Evolutionary conservation across 116 monocot species (phyloP).

Genomic region (Papilionanthe hybrid): DNA sequence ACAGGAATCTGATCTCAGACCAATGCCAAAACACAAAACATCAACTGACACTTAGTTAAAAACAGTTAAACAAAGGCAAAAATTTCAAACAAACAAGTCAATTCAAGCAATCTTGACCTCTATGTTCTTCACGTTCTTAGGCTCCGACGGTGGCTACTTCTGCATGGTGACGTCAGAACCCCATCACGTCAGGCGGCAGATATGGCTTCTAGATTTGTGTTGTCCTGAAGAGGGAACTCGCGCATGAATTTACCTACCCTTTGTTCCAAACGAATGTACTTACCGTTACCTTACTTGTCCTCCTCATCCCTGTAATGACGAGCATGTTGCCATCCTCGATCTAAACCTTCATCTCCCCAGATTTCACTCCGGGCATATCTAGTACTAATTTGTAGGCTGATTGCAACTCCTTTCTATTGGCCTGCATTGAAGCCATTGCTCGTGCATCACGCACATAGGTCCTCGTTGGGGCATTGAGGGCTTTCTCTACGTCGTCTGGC

Average conservation of each 20-base stretch:
- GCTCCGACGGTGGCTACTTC: conserved; percentile 30
- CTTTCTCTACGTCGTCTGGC: conserved; percentile 20
- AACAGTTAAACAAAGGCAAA: too few relatives aligned
- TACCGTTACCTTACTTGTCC: conserved; percentile 1
- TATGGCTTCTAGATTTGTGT: conserved; percentile 19
- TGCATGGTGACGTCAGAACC: conserved; percentile 32
- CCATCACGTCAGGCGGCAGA: conserved; percentile 28
- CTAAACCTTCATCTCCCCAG: conserved; percentile 40
- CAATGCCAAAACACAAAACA: too few relatives aligned
- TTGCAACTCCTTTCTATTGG: conserved; percentile 43
- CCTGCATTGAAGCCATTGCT: conserved; percentile 40
- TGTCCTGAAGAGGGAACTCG: conserved; percentile 30
- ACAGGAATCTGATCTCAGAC: too few relatives aligned
- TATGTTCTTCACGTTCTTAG: conserved; percentile 24
- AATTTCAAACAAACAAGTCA: background rate
- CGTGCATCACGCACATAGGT: conserved; percentile 38
- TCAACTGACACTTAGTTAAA: too few relatives aligned
- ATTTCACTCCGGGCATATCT: conserved; percentile 39
- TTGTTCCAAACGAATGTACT: conserved; percentile 37
- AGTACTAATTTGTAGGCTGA: conserved; percentile 20
- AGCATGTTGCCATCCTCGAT: conserved; percentile 33
- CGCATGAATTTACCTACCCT: conserved; percentile 52
- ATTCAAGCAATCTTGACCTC: conserved; percentile 19
- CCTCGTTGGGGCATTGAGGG: conserved; percentile 19
- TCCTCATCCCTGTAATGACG: conserved; percentile 28